Conservation (phyloP, 768 basidiomycete genomes). For the Kwoniella bestiolae region DNA sequence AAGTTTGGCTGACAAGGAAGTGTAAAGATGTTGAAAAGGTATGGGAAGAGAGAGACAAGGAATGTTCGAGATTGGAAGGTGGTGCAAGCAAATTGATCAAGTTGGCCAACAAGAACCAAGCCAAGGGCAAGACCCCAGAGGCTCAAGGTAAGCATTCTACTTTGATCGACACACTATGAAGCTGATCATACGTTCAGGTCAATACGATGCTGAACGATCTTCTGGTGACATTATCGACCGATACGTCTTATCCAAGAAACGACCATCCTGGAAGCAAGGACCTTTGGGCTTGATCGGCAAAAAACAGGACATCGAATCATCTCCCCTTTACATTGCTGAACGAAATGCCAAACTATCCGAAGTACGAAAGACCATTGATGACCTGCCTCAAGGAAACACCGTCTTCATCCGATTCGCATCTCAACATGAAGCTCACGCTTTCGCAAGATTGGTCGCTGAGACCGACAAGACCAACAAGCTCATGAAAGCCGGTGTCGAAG, state of each 20-base stretch:
- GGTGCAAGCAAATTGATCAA: constrained; percentile 55
- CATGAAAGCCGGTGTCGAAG: constrained; percentile 50
- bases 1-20: constrained; percentile 56
- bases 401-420: constrained; percentile 54
- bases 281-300: constrained; percentile 53
- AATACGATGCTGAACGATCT: constrained; percentile 42
- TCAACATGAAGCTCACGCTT: constrained; percentile 56
- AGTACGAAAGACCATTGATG: constrained; percentile 38
- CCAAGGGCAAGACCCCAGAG: constrained; percentile 56
- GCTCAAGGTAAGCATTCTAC: constrained; percentile 40
- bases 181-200: constrained; percentile 24
- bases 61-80: constrained; percentile 55
- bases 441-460: constrained; percentile 45
- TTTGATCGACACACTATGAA: neutral
- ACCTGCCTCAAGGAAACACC: constrained; percentile 47
- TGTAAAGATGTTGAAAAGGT: constrained; percentile 54
- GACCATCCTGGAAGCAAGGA: constrained; percentile 56
- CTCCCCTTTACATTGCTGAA: constrained; percentile 52
- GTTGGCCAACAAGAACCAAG: constrained; percentile 55
- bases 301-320: constrained; percentile 53
- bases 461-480: constrained; percentile 50
- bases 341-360: constrained; percentile 47
- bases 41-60: constrained; percentile 55
- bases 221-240: constrained; percentile 30
- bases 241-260: constrained; percentile 53